Conservation (phyloP, 495 filamentous ascomycete species). For the Achaetomiella virescens region DNA sequence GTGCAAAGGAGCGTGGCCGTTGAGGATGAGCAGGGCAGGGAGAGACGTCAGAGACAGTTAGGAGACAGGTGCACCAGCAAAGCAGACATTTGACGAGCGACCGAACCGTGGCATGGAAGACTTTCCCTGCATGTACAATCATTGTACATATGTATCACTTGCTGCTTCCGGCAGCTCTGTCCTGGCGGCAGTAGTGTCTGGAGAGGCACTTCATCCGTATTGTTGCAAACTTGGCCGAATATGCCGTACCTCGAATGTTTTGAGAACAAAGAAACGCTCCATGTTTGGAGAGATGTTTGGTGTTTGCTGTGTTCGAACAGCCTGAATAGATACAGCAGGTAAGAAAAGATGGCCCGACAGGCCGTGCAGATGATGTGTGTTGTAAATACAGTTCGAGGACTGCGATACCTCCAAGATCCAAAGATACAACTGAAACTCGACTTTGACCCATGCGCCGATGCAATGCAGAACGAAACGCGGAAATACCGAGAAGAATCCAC, state of each 20-base stretch:
- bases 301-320: neutral
- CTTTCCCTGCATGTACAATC: constrained; percentile 13
- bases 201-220: neutral
- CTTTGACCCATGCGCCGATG: constrained; percentile 10
- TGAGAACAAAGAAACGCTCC: neutral
- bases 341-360: neutral
- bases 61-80: too few species aligned
- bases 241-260: too few species aligned
- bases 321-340: neutral
- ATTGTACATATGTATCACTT: constrained; percentile 18
- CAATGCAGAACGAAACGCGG: constrained; percentile 15
- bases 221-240: too few species aligned
- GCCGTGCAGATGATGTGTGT: neutral
- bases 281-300: neutral
- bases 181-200: neutral
- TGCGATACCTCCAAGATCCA: neutral
- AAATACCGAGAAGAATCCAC: too few species aligned
- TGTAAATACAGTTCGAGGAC: neutral
- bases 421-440: neutral
- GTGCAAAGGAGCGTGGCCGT: neutral
- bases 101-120: neutral
- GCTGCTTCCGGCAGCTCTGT: neutral
- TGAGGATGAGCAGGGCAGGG: too few species aligned
- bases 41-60: too few species aligned
- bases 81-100: neutral